These are phyloP conservation scores for Phytophthora ohioensis DNA, from an alignment of 352 stramenopile genomes.

Conservation along the genomic window DNA sequence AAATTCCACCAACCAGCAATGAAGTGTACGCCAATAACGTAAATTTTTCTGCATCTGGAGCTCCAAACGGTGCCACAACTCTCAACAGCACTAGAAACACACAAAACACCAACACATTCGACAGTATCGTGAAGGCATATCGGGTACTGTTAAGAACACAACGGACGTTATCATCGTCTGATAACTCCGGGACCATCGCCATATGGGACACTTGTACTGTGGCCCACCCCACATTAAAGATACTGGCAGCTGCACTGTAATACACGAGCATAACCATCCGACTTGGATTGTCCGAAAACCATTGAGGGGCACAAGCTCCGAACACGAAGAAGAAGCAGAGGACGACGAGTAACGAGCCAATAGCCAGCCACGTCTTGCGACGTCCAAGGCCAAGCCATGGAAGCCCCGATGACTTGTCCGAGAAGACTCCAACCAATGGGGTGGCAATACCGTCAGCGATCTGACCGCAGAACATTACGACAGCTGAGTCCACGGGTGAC, in stretches of 20 bases:
- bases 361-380: slow-evolving; percentile 80
- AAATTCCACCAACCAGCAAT: slow-evolving; percentile 69
- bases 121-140: slow-evolving; percentile 89
- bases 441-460: slow-evolving; percentile 85
- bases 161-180: slow-evolving; percentile 78
- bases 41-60: slow-evolving; percentile 80
- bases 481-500: slow-evolving; percentile 78
- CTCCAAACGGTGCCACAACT: slow-evolving; percentile 65
- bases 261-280: slow-evolving; percentile 72
- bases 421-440: slow-evolving; percentile 81
- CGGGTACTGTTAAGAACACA: slow-evolving; percentile 85
- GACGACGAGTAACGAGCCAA: slow-evolving; percentile 75
- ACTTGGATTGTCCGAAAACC: slow-evolving; percentile 66
- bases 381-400: slow-evolving; percentile 70
- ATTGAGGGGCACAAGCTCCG: slow-evolving; percentile 61
- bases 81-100: slow-evolving; percentile 78
- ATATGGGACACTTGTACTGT: slow-evolving; percentile 89
- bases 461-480: slow-evolving; percentile 90
- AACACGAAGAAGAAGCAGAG: slow-evolving; percentile 92
- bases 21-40: slow-evolving; percentile 79
- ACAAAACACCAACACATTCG: slow-evolving; percentile 88
- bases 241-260: slow-evolving; percentile 76
- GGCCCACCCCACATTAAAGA: slow-evolving; percentile 90
- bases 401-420: slow-evolving; percentile 71
- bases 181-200: slow-evolving; percentile 87